Conservation (phyloP, 306 rosid genomes). For the Dicorynia guianensis region DNA sequence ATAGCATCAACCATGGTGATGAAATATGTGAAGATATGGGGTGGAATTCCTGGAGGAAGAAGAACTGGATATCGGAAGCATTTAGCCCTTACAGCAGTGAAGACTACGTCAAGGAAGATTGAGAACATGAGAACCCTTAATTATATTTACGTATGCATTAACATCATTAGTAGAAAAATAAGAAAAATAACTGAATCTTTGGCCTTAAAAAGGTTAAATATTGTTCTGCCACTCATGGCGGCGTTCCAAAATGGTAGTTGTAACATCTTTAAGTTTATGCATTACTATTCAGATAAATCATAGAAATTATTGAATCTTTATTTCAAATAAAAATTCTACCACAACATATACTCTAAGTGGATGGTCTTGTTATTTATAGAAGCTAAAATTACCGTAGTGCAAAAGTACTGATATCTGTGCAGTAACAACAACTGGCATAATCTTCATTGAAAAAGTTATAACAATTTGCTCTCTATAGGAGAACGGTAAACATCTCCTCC, state of each 20-base stretch:
- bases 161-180: conserved; percentile 10
- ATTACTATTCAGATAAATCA: conserved; percentile 22
- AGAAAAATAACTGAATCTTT: conserved; percentile 28
- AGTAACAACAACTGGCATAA: not conserved
- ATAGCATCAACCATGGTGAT: conserved; percentile 77
- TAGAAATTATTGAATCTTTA: not conserved
- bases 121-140: conserved; percentile 19
- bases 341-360: conserved; percentile 6
- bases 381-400: conserved; percentile 17
- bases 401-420: conserved; percentile 29
- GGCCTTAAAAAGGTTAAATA: not conserved
- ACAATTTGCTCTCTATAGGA: not conserved
- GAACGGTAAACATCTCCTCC: not conserved
- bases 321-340: conserved; percentile 27
- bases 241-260: conserved; percentile 23
- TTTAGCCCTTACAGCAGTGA: conserved; percentile 61
- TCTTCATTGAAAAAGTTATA: not conserved
- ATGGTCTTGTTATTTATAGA: conserved; percentile 16
- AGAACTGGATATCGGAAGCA: conserved; percentile 74
- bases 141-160: conserved; percentile 6
- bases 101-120: conserved; percentile 59
- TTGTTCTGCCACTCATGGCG: not conserved
- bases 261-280: conserved; percentile 26
- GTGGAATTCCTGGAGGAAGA: conserved; percentile 79
- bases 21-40: conserved; percentile 80